phyloP scores from a whole-genome alignment of 495 filamentous ascomycete genomes.

The Neurospora tetrasperma region DNA sequence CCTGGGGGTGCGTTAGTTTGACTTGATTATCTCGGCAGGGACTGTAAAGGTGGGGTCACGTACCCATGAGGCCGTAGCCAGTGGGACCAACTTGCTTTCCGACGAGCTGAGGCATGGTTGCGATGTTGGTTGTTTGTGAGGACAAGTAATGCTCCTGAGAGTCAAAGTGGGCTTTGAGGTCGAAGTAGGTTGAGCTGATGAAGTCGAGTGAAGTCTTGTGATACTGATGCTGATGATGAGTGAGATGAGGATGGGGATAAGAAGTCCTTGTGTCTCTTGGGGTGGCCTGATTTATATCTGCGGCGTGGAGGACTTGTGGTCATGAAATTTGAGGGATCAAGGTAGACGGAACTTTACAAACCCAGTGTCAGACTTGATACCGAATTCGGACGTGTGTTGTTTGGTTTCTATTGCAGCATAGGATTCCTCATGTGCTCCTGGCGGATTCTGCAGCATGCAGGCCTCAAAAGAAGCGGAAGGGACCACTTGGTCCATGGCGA shows the following conservation, averaged over 20 bases:
- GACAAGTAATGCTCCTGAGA: neutral
- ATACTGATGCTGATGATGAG: neutral
- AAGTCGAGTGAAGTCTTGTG: neutral
- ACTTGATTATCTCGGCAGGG: neutral
- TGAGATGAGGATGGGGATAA: neutral
- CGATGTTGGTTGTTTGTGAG: neutral
- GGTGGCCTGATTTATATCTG: neutral
- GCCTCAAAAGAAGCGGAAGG: neutral
- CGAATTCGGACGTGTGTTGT: neutral
- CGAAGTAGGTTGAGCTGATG: neutral
- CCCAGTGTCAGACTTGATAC: neutral
- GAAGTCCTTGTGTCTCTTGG: neutral
- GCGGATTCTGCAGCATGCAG: neutral
- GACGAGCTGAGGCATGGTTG: slow-evolving; percentile 31
- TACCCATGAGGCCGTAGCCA: slow-evolving; percentile 45
- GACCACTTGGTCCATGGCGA: neutral
- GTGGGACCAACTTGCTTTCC: slow-evolving; percentile 40
- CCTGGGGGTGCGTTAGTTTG: neutral
- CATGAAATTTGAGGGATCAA: neutral
- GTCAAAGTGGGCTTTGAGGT: neutral
- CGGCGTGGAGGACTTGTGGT: neutral
- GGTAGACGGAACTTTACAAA: neutral
- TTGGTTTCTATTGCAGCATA: neutral
- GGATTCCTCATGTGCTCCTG: neutral
- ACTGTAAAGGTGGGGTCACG: neutral